Evolutionary conservation across 2,329 filamentous ascomycete genomes (phyloP), one percentile per base, ranked within the genome.

Genomic region (Sporothrix euskadiensis): DNA sequence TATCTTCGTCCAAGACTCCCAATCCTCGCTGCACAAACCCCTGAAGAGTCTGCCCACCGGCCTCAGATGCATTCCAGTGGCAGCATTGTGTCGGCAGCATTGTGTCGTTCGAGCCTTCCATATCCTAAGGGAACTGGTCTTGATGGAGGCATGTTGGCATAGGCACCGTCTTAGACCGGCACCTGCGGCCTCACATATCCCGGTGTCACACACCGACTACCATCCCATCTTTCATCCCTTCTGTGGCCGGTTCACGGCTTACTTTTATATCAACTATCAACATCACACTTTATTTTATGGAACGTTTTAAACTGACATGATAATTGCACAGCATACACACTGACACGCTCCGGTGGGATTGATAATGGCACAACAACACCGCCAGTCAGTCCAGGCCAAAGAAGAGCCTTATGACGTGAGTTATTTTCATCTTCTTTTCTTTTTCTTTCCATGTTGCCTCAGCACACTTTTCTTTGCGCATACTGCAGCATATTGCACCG

Each of bases 361-460:
- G 78, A 82, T 82, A 77, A 85, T 85, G 83, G 82, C 82, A 76
- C 83, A 83, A 77, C 83, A 83, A 76, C 82, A 83, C 76, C 82
- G 82, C 76, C 83, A 84, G 81, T 78, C 82, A 71, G 80, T 81
- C 79, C 80, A 82, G 68, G 83, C 81, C 74, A 84, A 84, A 77
- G 83, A 84, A 76, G 83, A 84, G 77, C 81, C 81, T 52, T 78
- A 79, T 75, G 83, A 84, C 75, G 83, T 84, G 76, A 83, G 83
- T 82, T 78, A 75, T 75, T 78, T 77, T 72, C 61, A 41, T 59
- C 35, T 75, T 70, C 39, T 73, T 66, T 59, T 26, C 26, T 26
- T 26, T 26, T 26, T 26, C 26, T 26, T 26, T 26, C 26, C 41
- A 32, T 59, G 69, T 73, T 47, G 71, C 54, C 44, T 39, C 35